These are phyloP conservation scores for Fusarium sp. DNA, from an alignment of 2,329 filamentous ascomycete species.

Conservation along the genomic window DNA sequence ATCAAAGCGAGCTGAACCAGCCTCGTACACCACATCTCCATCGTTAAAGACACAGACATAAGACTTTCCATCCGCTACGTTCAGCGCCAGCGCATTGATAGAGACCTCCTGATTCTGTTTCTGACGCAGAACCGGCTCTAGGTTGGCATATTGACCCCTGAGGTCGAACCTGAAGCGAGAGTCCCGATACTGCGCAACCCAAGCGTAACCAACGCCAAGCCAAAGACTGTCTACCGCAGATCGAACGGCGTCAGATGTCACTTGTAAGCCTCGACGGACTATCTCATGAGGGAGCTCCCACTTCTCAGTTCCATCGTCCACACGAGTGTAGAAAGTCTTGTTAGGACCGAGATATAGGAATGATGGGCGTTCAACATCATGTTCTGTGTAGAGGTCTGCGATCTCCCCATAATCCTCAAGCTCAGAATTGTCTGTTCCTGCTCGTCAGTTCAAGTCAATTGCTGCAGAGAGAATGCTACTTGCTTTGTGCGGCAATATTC, in stretches of 20 bases:
- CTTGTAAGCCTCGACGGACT: slow-evolving; percentile 1
- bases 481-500: slow-evolving; percentile 25
- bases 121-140: background rate
- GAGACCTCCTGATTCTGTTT: slow-evolving; percentile 1
- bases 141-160: slow-evolving; percentile 12
- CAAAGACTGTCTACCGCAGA: slow-evolving; percentile 28
- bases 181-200: slow-evolving; percentile 38
- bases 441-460: background rate
- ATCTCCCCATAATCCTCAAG: slow-evolving; percentile 31
- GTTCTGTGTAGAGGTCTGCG: slow-evolving; percentile 17
- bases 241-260: background rate
- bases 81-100: slow-evolving; percentile 29
- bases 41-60: slow-evolving; percentile 29
- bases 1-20: slow-evolving; percentile 9
- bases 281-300: slow-evolving; percentile 23
- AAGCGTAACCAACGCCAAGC: slow-evolving; percentile 32
- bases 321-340: slow-evolving; percentile 33
- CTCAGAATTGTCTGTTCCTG: slow-evolving; percentile 20
- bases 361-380: slow-evolving; percentile 35
- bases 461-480: background rate
- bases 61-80: slow-evolving; percentile 15
- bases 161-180: slow-evolving; percentile 27
- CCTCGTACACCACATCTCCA: slow-evolving; percentile 6
- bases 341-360: slow-evolving; percentile 34
- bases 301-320: slow-evolving; percentile 20